Evolutionary conservation across 441 rosid genomes (phyloP).

Genomic region (Pelargonium cotyledonis): DNA sequence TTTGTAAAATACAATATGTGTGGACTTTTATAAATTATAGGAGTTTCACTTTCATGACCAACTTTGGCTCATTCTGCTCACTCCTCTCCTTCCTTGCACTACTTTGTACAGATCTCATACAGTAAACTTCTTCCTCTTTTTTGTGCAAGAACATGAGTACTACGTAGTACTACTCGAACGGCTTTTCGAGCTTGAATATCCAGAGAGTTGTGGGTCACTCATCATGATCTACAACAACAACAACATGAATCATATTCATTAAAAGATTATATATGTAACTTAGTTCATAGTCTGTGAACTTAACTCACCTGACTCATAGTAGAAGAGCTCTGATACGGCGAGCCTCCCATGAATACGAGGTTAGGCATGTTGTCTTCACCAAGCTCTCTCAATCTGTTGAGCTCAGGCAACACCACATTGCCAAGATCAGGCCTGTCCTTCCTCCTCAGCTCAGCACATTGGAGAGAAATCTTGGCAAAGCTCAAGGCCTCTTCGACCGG

Average conservation of each 20-base stretch:
- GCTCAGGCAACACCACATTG: constrained; percentile 54
- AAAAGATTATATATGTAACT: background rate
- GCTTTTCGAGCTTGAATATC: constrained; percentile 28
- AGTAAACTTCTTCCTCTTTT: constrained; percentile 12
- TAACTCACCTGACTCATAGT: constrained; percentile 33
- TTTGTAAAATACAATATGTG: background rate
- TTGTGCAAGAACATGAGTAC: constrained; percentile 10
- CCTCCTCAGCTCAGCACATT: constrained; percentile 65
- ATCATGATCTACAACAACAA: constrained; percentile 27
- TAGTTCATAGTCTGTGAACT: background rate
- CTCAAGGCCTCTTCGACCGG: constrained; percentile 53
- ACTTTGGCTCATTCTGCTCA: background rate
- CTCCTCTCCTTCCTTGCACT: background rate
- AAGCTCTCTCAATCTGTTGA: constrained; percentile 47
- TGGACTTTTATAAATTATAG: background rate
- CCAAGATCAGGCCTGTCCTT: constrained; percentile 86
- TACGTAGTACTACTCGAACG: constrained; percentile 25
- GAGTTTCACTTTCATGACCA: background rate
- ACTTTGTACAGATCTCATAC: background rate
- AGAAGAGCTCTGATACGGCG: constrained; percentile 31
- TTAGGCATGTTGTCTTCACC: constrained; percentile 46
- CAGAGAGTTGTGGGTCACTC: constrained; percentile 26
- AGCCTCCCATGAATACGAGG: constrained; percentile 15
- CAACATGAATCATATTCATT: background rate
- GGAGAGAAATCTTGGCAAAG: constrained; percentile 53